These are phyloP conservation scores for Ormosia semicastrata DNA, from an alignment of 306 rosid genomes.

Conservation along the genomic window DNA sequence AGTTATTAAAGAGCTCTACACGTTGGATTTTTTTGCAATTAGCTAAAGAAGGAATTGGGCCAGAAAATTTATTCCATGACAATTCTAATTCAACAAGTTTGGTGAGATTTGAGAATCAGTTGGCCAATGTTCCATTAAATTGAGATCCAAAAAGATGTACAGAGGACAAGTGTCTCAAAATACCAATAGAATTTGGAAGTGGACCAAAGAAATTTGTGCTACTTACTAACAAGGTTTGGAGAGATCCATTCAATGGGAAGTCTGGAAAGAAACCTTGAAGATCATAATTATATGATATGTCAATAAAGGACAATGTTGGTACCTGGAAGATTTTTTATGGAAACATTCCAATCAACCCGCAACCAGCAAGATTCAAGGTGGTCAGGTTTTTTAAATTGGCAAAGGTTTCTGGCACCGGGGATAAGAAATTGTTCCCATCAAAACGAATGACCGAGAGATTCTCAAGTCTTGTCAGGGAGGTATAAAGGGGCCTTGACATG, in stretches of 20 bases:
- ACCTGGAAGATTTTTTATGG: constrained; percentile 23
- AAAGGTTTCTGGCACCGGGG: neutral
- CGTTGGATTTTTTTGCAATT: neutral
- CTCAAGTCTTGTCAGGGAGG: neutral
- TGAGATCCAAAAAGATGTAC: neutral
- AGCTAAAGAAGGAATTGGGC: neutral
- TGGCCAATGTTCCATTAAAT: neutral
- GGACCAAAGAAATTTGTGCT: neutral
- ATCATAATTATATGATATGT: neutral
- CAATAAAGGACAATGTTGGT: constrained; percentile 8
- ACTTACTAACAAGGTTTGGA: neutral
- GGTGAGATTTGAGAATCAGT: neutral
- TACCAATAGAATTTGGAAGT: neutral
- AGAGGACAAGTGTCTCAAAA: neutral
- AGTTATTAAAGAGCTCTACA: neutral
- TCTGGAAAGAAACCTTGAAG: constrained; percentile 17
- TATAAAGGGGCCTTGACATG: constrained; percentile 23
- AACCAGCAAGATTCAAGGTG: neutral
- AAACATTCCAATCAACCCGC: constrained; percentile 15
- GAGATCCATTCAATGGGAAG: neutral
- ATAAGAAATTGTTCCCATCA: neutral
- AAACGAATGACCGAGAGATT: neutral
- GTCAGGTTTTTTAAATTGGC: constrained; percentile 8
- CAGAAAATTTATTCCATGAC: neutral
- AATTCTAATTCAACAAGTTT: neutral